Conservation (phyloP, 495 filamentous ascomycete genomes). For the Collariella sp. region DNA sequence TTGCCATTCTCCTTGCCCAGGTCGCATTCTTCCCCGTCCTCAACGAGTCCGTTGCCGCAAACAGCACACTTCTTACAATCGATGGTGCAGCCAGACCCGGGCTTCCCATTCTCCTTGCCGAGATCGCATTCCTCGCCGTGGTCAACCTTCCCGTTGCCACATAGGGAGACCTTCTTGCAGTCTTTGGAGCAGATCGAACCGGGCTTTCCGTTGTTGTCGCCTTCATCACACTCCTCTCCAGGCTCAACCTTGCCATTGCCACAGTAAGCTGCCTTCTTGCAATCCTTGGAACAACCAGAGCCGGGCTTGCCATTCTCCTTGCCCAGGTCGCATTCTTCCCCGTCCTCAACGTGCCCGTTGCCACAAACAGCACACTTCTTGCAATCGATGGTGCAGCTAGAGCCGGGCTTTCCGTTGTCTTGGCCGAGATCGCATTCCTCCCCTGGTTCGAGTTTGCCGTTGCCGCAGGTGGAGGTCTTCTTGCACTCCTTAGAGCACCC, state of each 20-base stretch:
- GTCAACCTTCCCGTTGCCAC: conserved; percentile 7
- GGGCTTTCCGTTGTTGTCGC: conserved; percentile 8
- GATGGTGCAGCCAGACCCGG: background rate
- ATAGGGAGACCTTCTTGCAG: conserved; percentile 4
- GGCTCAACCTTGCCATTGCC: conserved; percentile 6
- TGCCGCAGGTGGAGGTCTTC: conserved; percentile 8
- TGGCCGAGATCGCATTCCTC: conserved; percentile 10
- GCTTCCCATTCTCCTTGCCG: background rate
- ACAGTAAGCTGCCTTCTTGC: background rate
- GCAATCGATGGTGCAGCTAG: conserved; percentile 6
- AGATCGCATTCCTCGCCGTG: conserved; percentile 9
- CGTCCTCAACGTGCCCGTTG: conserved; percentile 3
- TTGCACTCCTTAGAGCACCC: conserved; percentile 11
- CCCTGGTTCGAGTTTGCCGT: conserved; percentile 7
- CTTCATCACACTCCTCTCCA: conserved; percentile 9
- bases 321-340: conserved; percentile 13
- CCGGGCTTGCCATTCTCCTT: conserved; percentile 8
- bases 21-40: conserved; percentile 8
- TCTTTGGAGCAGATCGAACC: conserved; percentile 5
- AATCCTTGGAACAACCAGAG: conserved; percentile 4
- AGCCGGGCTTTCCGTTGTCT: conserved; percentile 8
- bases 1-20: conserved; percentile 5
- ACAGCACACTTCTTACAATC: background rate
- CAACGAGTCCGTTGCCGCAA: conserved; percentile 4
- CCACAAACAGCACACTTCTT: conserved; percentile 5